phyloP scores from a whole-genome alignment of 352 stramenopile genomes.

The Phytopythium sindhum region DNA sequence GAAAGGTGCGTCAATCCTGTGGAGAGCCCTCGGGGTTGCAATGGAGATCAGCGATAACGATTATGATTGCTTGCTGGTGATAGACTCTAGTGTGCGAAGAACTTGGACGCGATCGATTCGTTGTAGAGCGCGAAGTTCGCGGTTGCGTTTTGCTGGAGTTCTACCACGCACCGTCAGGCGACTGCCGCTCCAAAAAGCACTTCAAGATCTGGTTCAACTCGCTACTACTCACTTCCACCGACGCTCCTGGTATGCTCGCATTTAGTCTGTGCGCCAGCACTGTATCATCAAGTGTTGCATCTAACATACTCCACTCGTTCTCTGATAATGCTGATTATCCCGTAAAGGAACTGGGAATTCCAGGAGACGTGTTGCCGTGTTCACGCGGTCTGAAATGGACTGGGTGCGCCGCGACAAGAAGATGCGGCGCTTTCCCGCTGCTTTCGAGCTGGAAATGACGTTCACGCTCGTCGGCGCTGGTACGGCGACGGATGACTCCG shows the following conservation, averaged over 20 bases:
- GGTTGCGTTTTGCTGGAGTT: slow-evolving; percentile 66
- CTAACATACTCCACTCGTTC: neutral
- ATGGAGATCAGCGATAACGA: neutral
- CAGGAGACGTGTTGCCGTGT: slow-evolving; percentile 21
- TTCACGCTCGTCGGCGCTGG: slow-evolving; percentile 6
- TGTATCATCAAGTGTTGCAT: neutral
- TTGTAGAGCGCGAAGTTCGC: slow-evolving; percentile 36
- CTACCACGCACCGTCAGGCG: slow-evolving; percentile 27
- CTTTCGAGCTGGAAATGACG: slow-evolving; percentile 59
- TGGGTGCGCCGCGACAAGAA: slow-evolving; percentile 65
- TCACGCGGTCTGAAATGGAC: slow-evolving; percentile 55
- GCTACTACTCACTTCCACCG: slow-evolving; percentile 23
- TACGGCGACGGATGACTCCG: neutral
- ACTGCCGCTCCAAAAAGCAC: slow-evolving; percentile 52
- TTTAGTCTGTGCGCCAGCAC: neutral
- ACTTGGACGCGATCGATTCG: slow-evolving; percentile 43
- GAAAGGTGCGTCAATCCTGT: slow-evolving; percentile 15
- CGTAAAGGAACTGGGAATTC: neutral
- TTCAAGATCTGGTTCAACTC: slow-evolving; percentile 81
- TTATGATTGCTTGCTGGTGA: neutral
- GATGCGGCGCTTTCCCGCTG: slow-evolving; percentile 50
- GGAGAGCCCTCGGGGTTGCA: too few species aligned
- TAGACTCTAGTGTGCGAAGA: slow-evolving; percentile 43
- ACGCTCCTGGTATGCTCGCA: neutral
- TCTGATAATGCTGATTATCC: neutral